phyloP scores from a whole-genome alignment of 139 green algal species.

The Eudorina sp. region DNA sequence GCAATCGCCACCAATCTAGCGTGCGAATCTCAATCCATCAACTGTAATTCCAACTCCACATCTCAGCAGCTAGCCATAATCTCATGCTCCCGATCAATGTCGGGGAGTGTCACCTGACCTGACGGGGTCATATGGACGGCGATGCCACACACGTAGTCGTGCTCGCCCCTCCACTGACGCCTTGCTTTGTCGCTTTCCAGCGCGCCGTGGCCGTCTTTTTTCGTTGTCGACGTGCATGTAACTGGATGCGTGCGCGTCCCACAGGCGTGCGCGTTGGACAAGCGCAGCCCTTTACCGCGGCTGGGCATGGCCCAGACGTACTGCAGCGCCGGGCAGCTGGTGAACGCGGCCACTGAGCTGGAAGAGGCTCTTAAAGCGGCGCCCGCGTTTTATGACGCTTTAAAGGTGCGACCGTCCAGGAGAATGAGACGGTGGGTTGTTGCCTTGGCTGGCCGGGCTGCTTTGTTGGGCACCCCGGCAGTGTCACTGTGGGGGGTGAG shows the following conservation, averaged over 20 bases:
- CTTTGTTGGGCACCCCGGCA: not conserved
- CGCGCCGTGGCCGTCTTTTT: not conserved
- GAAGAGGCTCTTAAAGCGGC: conserved; percentile 73
- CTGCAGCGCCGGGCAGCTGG: conserved; percentile 59
- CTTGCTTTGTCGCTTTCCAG: too few relatives aligned
- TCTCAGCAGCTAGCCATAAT: too few relatives aligned
- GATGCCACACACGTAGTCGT: too few relatives aligned
- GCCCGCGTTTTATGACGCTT: conserved; percentile 78
- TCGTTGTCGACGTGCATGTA: not conserved
- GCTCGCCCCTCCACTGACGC: too few relatives aligned
- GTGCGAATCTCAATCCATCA: too few relatives aligned
- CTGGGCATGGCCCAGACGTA: conserved; percentile 82
- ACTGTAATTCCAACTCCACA: too few relatives aligned
- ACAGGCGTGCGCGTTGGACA: conserved; percentile 76
- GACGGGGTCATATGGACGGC: too few relatives aligned
- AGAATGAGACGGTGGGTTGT: not conserved
- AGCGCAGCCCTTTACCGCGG: conserved; percentile 66
- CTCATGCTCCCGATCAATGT: too few relatives aligned
- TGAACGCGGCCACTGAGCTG: conserved; percentile 79
- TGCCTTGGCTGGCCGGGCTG: too few relatives aligned
- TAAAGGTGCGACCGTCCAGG: conserved; percentile 60
- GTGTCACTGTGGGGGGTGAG: too few relatives aligned
- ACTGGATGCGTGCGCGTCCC: not conserved
- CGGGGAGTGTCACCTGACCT: too few relatives aligned
- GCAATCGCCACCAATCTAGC: too few relatives aligned